phyloP scores from a whole-genome alignment of 306 rosid species.

The Senna tora region DNA sequence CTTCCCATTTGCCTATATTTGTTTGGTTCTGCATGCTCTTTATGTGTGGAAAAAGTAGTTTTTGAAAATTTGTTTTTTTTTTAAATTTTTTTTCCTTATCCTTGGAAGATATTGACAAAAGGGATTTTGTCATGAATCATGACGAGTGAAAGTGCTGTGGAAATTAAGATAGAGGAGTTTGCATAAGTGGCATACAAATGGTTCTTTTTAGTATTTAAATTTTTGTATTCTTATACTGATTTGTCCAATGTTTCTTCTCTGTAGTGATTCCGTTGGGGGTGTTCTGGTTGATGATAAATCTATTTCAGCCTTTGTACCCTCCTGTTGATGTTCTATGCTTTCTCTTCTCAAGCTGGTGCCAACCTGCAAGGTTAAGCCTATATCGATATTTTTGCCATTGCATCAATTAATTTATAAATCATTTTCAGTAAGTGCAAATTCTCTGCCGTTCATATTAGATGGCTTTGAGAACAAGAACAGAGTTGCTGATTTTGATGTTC shows the following conservation, averaged over 20 bases:
- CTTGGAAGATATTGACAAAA: too few relatives aligned
- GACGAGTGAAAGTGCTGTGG: too few relatives aligned
- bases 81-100: too few relatives aligned
- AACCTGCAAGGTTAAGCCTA: not conserved
- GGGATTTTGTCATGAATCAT: too few relatives aligned
- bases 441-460: constrained; percentile 7
- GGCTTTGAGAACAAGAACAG: constrained; percentile 28
- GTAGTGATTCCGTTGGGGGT: constrained; percentile 3
- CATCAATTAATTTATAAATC: constrained; percentile 17
- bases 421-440: constrained; percentile 20
- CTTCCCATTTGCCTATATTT: too few relatives aligned
- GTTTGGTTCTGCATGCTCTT: too few relatives aligned
- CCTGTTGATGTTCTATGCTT: constrained; percentile 41
- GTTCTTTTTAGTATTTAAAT: not conserved
- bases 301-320: not conserved
- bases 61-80: too few relatives aligned
- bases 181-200: too few relatives aligned
- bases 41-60: too few relatives aligned
- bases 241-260: not conserved
- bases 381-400: not conserved
- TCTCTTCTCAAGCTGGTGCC: constrained; percentile 33
- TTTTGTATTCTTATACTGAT: not conserved
- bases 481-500: constrained; percentile 15
- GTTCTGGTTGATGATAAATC: not conserved
- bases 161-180: too few relatives aligned